Percentiles rank a stretch among this genome's conserved stretches.
Conservation (phyloP, 108 stramenopile species). For the Schizochytrium sp. region DNA sequence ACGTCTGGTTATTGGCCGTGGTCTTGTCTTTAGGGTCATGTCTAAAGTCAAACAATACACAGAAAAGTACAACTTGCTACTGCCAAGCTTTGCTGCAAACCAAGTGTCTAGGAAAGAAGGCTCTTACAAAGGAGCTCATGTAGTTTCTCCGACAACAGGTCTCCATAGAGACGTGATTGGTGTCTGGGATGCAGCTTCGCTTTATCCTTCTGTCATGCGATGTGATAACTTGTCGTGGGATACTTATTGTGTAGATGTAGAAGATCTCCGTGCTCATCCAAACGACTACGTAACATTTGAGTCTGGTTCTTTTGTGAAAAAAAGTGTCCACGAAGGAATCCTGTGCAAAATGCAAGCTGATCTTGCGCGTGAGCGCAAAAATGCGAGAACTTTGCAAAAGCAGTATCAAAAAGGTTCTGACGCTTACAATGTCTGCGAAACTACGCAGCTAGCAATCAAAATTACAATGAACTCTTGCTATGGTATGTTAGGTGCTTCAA, state of each 20-base stretch:
- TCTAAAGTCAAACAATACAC: no score
- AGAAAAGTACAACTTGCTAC: no score
- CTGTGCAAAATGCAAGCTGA: background rate
- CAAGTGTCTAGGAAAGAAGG: no score
- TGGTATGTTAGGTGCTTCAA: background rate
- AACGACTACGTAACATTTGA: background rate
- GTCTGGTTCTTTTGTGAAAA: background rate
- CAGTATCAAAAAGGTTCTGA: background rate
- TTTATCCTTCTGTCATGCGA: background rate
- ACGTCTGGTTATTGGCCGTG: no score
- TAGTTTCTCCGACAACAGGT: no score
- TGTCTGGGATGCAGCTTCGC: background rate
- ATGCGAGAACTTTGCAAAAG: background rate
- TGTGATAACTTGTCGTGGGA: background rate
- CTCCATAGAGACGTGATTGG: no score
- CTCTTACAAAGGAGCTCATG: no score
- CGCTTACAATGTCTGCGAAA: background rate
- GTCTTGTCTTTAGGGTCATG: no score
- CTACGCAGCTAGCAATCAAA: constrained; percentile 13
- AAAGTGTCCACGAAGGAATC: background rate
- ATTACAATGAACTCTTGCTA: background rate
- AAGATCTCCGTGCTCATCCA: background rate
- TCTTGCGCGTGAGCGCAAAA: background rate
- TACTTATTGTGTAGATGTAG: background rate
- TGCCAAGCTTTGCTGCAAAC: no score